A percentile compares a stretch with the other conserved stretches of the same genome.
Conservation (phyloP, 345 rosid species). For the Eucalyptus marginata region DNA sequence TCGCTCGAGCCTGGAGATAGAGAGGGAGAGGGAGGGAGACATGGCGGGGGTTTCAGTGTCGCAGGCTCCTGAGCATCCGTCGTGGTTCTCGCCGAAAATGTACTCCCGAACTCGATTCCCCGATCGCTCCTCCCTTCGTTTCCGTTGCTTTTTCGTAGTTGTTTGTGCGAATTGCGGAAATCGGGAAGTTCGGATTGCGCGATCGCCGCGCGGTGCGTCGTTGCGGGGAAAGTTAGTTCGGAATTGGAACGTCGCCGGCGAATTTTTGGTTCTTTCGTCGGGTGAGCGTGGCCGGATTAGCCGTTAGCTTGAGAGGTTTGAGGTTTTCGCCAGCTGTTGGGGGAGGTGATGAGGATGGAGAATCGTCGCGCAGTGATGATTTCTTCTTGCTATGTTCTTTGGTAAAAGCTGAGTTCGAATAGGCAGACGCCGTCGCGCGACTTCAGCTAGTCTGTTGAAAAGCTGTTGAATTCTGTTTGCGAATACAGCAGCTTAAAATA, state of each 20-base stretch:
- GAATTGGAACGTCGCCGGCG: neutral
- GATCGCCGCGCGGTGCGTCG: neutral
- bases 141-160: neutral
- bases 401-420: neutral
- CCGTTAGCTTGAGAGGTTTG: neutral
- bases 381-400: neutral
- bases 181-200: neutral
- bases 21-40: neutral
- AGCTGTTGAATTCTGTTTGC: neutral
- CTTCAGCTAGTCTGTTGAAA: neutral
- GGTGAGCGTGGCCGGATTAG: neutral
- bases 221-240: neutral
- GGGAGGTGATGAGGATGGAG: neutral
- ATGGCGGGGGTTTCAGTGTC: slow-evolving; percentile 10
- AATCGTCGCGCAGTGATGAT: neutral
- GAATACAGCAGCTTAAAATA: neutral
- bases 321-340: neutral
- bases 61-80: slow-evolving; percentile 28
- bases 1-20: neutral
- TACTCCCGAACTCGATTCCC: neutral
- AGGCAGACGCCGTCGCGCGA: neutral
- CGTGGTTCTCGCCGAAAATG: slow-evolving; percentile 85
- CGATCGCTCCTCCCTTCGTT: neutral
- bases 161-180: neutral
- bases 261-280: neutral